These are phyloP conservation scores for Beverwykella pulmonaria DNA, from an alignment of 495 filamentous ascomycete species.

Conservation along the genomic window DNA sequence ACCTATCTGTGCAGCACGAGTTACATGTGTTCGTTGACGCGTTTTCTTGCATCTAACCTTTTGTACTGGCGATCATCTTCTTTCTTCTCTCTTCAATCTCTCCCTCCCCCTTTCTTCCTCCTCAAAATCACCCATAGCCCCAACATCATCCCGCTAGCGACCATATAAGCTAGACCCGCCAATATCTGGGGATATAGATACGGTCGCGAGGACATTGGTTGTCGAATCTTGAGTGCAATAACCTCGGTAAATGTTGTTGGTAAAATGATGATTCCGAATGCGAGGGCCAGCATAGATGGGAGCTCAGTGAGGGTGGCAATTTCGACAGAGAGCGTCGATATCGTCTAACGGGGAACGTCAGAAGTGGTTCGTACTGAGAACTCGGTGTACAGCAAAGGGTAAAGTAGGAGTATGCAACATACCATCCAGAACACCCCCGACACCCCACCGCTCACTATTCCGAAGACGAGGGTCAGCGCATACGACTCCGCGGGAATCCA, in stretches of 20 bases:
- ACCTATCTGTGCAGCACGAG: too few species aligned
- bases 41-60: too few species aligned
- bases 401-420: too few species aligned
- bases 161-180: slow-evolving; percentile 15
- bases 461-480: slow-evolving; percentile 26
- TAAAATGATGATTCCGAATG: slow-evolving; percentile 28
- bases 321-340: slow-evolving; percentile 34
- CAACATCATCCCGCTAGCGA: slow-evolving; percentile 25
- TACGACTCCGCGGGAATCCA: slow-evolving; percentile 30
- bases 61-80: too few species aligned
- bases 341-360: slow-evolving; percentile 19
- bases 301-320: slow-evolving; percentile 28
- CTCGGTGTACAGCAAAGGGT: too few species aligned
- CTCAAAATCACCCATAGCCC: slow-evolving; percentile 5
- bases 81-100: too few species aligned
- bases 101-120: neutral
- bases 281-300: slow-evolving; percentile 28
- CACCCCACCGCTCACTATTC: slow-evolving; percentile 20
- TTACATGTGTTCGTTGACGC: too few species aligned
- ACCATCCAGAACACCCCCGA: slow-evolving; percentile 42
- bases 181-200: slow-evolving; percentile 37
- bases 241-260: slow-evolving; percentile 34
- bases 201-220: neutral
- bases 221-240: slow-evolving; percentile 32
- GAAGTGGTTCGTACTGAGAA: too few species aligned